Evolutionary conservation across 1,284 basidiomycete species (phyloP).

Genomic region (Sparassis latifolia): DNA sequence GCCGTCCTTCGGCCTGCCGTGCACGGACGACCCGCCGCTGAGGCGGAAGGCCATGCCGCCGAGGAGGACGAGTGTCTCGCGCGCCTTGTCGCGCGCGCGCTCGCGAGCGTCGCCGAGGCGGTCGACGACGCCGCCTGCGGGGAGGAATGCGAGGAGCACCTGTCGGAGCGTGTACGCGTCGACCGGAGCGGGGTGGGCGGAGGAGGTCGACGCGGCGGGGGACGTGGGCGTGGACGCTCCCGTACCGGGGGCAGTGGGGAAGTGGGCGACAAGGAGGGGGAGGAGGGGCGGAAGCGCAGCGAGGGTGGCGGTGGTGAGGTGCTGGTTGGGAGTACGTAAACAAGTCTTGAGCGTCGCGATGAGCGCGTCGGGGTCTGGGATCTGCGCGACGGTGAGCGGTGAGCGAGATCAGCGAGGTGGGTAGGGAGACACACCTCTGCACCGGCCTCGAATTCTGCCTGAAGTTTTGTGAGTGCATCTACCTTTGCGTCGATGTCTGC

Average conservation of each 20-base stretch:
- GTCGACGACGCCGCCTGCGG: conserved; percentile 72
- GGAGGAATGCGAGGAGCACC: conserved; percentile 60
- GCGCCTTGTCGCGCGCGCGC: conserved; percentile 66
- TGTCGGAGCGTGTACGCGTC: conserved; percentile 59
- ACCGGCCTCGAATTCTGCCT: conserved; percentile 63
- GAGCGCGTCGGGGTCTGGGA: conserved; percentile 63
- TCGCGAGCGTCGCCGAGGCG: conserved; percentile 77
- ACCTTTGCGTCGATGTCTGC: conserved; percentile 75
- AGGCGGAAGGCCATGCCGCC: conserved; percentile 67
- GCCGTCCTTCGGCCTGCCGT: conserved; percentile 46
- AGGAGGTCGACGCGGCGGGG: conserved; percentile 40
- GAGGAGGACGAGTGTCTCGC: conserved; percentile 66
- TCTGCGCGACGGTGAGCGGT: conserved; percentile 31
- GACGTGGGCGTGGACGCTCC: conserved; percentile 43
- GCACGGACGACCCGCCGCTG: conserved; percentile 32
- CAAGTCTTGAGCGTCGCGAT: conserved; percentile 66
- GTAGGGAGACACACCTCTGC: conserved; percentile 43
- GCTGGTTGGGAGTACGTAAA: conserved; percentile 75
- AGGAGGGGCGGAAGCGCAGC: conserved; percentile 58
- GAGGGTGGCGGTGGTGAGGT: conserved; percentile 70
- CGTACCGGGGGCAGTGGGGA: conserved; percentile 33
- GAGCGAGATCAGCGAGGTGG: conserved; percentile 2
- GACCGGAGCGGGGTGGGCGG: conserved; percentile 33
- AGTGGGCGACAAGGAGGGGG: conserved; percentile 39
- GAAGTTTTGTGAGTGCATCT: conserved; percentile 71